phyloP scores from a whole-genome alignment of 352 stramenopile genomes.

The Pythium utonaiense region DNA sequence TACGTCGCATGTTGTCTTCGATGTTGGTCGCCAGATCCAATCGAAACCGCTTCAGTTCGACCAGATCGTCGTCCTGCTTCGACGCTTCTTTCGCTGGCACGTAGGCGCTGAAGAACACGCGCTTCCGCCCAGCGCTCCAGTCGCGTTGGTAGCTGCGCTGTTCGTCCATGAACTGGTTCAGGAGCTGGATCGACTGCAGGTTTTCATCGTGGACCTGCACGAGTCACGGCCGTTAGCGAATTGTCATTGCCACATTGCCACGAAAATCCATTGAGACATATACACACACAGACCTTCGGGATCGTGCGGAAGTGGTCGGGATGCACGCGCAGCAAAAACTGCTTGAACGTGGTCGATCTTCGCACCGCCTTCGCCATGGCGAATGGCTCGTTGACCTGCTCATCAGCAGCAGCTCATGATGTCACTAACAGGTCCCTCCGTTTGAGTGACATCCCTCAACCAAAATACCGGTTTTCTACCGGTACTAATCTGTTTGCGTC shows the following conservation, averaged over 20 bases:
- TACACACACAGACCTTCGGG: conserved; percentile 34
- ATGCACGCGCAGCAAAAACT: conserved; percentile 71
- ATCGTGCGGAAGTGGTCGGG: conserved; percentile 62
- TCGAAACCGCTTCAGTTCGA: conserved; percentile 41
- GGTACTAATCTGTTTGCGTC: neutral
- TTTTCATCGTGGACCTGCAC: conserved; percentile 63
- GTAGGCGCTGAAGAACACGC: conserved; percentile 23
- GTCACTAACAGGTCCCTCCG: neutral
- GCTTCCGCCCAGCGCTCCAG: conserved; percentile 1
- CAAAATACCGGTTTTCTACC: neutral
- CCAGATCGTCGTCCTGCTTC: neutral
- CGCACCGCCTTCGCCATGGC: conserved; percentile 1
- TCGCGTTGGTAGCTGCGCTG: conserved; percentile 15
- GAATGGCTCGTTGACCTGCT: neutral
- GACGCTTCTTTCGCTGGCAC: neutral
- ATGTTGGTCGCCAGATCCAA: conserved; percentile 42
- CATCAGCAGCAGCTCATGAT: neutral
- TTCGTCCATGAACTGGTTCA: conserved; percentile 74
- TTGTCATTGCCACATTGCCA: no score
- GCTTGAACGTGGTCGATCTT: conserved; percentile 50
- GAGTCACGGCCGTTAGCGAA: neutral
- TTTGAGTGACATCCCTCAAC: neutral
- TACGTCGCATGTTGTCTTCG: conserved; percentile 43
- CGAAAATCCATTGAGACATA: no score
- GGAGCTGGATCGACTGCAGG: conserved; percentile 58